Conservation (phyloP, 139 green algal genomes). For the Eudorina sp. region DNA sequence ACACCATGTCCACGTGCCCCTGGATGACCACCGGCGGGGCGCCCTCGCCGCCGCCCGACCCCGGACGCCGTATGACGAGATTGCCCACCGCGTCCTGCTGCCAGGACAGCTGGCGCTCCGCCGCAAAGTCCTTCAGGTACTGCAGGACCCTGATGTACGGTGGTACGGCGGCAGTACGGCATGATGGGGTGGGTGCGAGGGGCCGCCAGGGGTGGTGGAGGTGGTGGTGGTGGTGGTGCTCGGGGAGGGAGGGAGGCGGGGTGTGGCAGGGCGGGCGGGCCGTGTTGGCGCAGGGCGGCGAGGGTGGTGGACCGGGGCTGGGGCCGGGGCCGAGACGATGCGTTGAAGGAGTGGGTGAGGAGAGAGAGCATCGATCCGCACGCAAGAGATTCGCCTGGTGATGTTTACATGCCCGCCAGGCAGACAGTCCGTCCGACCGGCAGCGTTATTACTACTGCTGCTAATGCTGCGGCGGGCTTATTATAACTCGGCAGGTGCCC, state of each 20-base stretch:
- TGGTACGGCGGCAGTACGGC: background rate
- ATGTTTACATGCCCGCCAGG: too few species aligned
- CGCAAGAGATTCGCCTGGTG: too few species aligned
- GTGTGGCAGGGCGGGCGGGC: too few species aligned
- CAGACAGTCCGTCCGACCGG: too few species aligned
- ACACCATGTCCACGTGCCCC: slow-evolving; percentile 85
- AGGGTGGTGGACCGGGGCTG: background rate
- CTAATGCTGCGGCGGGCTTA: too few species aligned
- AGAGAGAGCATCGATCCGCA: too few species aligned
- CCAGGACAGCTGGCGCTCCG: slow-evolving; percentile 63
- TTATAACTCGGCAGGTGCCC: too few species aligned
- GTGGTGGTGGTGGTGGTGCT: background rate
- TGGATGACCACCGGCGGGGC: slow-evolving; percentile 81
- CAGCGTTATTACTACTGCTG: too few species aligned
- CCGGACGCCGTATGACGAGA: slow-evolving; percentile 59
- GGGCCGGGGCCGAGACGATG: background rate
- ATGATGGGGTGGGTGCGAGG: background rate
- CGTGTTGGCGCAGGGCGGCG: background rate
- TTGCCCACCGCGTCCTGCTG: slow-evolving; percentile 80
- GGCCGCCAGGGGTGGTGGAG: too few species aligned
- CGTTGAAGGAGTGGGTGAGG: background rate
- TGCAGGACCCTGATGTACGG: slow-evolving; percentile 65
- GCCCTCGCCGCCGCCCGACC: slow-evolving; percentile 67
- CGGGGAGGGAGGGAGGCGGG: background rate
- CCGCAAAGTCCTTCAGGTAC: slow-evolving; percentile 78